A percentile compares a stretch with the other conserved stretches of the same genome.
These are phyloP conservation scores for Amphicarpaea edgeworthii DNA, from an alignment of 306 rosid species.

Conservation along the genomic window DNA sequence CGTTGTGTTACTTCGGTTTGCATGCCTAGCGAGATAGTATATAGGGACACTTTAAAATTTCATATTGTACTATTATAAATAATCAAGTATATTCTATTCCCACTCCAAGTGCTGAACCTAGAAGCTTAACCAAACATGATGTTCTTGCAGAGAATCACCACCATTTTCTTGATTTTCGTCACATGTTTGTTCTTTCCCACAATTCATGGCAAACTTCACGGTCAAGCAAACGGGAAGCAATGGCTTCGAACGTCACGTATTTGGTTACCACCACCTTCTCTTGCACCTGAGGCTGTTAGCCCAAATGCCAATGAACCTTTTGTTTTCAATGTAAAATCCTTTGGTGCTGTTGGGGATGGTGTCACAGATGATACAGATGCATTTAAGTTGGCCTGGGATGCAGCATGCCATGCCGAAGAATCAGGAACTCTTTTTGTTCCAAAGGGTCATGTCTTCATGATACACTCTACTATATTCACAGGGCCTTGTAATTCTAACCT, in stretches of 20 bases:
- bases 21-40: background rate
- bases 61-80: constrained; percentile 2
- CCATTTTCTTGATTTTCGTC: constrained; percentile 9
- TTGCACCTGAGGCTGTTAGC: background rate
- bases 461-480: constrained; percentile 54
- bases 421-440: constrained; percentile 57
- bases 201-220: background rate
- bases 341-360: constrained; percentile 76
- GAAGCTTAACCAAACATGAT: background rate
- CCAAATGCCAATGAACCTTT: background rate
- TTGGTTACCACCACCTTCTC: constrained; percentile 6
- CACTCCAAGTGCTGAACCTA: background rate
- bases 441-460: constrained; percentile 51
- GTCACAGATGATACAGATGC: constrained; percentile 65
- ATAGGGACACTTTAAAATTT: background rate
- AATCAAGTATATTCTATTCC: background rate
- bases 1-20: background rate
- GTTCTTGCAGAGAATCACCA: background rate
- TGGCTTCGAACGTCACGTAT: background rate
- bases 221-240: background rate
- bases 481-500: constrained; percentile 55
- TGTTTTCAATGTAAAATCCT: constrained; percentile 50
- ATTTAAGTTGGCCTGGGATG: constrained; percentile 72
- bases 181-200: background rate
- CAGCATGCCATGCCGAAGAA: constrained; percentile 59